Conservation (phyloP, 179 eudicot species). For the Beta macrorhiza region DNA sequence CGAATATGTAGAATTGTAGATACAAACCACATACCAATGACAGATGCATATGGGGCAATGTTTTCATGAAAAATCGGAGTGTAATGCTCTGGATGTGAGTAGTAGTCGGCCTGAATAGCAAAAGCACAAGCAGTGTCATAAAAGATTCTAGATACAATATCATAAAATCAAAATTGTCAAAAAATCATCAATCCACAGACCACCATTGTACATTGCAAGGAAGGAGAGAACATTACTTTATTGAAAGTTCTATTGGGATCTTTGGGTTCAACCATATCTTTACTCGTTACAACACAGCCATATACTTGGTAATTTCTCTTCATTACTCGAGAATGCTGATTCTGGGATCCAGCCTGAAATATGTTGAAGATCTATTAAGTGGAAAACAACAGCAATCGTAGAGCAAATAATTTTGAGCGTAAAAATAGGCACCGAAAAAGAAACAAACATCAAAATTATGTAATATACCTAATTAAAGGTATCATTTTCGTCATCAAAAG, state of each 20-base stretch:
- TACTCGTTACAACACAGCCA: constrained; percentile 85
- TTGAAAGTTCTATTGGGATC: constrained; percentile 56
- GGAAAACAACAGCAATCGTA: neutral
- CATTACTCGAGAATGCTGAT: constrained; percentile 37
- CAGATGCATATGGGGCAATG: constrained; percentile 94
- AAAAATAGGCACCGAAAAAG: neutral
- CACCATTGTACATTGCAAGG: neutral
- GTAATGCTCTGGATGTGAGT: constrained; percentile 95
- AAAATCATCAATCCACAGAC: neutral
- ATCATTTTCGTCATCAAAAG: neutral
- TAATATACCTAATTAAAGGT: neutral
- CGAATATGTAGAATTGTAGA: too few species aligned
- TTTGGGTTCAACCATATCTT: constrained; percentile 78
- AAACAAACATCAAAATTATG: neutral
- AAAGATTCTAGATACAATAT: neutral
- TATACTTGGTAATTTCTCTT: constrained; percentile 82
- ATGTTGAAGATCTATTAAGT: neutral
- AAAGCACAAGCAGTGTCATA: neutral
- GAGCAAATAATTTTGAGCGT: neutral
- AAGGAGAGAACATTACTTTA: constrained; percentile 47
- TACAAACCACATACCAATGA: constrained; percentile 54
- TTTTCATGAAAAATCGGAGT: constrained; percentile 74
- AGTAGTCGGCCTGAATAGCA: constrained; percentile 76
- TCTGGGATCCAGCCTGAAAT: constrained; percentile 45
- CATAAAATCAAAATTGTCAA: neutral